A percentile compares a stretch with the other conserved stretches of the same genome.
phyloP scores from a whole-genome alignment of 2,329 filamentous ascomycete species.

The Fusarium sp. region DNA sequence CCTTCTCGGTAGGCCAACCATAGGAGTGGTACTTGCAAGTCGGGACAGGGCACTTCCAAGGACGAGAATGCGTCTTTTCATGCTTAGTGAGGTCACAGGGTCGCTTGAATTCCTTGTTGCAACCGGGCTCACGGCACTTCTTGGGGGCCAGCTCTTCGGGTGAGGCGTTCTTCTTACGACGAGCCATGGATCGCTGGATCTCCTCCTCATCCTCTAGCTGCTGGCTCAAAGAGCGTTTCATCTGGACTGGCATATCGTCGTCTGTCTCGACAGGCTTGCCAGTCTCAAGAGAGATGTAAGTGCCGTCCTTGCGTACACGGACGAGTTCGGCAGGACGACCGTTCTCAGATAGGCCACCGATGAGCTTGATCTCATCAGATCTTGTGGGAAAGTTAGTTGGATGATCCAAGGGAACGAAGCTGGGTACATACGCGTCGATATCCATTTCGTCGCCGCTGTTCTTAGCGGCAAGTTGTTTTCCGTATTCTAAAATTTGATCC shows the following conservation, averaged over 20 bases:
- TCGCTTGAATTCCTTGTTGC: constrained; percentile 93
- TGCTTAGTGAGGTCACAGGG: constrained; percentile 99
- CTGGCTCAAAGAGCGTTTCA: constrained; percentile 76
- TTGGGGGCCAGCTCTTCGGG: constrained; percentile 85
- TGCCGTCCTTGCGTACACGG: constrained; percentile 82
- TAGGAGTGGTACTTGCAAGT: constrained; percentile 91
- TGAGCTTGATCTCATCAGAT: constrained; percentile 78
- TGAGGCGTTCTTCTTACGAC: constrained; percentile 91
- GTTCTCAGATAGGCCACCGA: constrained; percentile 84
- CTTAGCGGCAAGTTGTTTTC: constrained; percentile 82
- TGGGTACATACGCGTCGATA: constrained; percentile 65
- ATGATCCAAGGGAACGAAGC: constrained; percentile 47
- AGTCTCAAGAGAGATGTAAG: constrained; percentile 81
- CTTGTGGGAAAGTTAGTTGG: constrained; percentile 50
- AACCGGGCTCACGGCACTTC: constrained; percentile 79
- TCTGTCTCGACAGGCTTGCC: constrained; percentile 71
- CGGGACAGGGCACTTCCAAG: constrained; percentile 88
- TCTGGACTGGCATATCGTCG: constrained; percentile 62
- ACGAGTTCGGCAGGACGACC: constrained; percentile 88
- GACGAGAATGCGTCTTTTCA: constrained; percentile 95
- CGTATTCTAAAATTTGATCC: constrained; percentile 92
- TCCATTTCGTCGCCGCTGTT: constrained; percentile 70
- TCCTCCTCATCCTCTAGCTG: constrained; percentile 83
- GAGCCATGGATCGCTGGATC: constrained; percentile 92
- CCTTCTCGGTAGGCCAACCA: constrained; percentile 98